A percentile compares a stretch with the other conserved stretches of the same genome.
Conservation (phyloP, 306 rosid genomes). For the Lathyrus tuberosus region DNA sequence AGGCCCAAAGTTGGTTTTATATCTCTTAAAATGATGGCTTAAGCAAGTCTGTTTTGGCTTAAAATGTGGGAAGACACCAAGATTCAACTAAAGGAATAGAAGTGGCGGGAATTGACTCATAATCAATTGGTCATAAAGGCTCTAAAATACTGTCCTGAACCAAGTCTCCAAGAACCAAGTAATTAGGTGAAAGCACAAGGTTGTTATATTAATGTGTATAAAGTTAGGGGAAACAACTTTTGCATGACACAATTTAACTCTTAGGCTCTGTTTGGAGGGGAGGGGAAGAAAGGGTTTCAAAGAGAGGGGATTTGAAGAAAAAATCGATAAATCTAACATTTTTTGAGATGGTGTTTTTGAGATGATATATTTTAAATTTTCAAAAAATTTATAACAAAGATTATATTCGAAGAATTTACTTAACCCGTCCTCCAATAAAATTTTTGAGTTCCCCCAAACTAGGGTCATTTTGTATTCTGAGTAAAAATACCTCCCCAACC, state of each 20-base stretch:
- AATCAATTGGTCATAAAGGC: constrained; percentile 11
- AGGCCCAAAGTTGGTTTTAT: neutral
- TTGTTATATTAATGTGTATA: neutral
- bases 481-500: too few relatives aligned
- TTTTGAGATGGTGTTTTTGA: too few relatives aligned
- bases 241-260: constrained; percentile 8
- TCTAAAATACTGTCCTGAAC: constrained; percentile 1
- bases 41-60: constrained; percentile 5
- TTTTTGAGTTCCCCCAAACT: too few relatives aligned
- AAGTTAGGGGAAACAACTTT: constrained; percentile 1
- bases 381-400: too few relatives aligned
- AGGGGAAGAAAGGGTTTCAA: too few relatives aligned
- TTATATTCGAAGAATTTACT: too few relatives aligned
- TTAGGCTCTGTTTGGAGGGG: neutral
- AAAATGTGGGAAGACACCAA: constrained; percentile 8
- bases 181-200: constrained; percentile 10
- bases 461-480: too few relatives aligned
- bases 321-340: too few relatives aligned
- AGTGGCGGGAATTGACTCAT: constrained; percentile 3
- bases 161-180: constrained; percentile 14
- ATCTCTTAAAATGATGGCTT: neutral
- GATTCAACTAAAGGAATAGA: constrained; percentile 20
- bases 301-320: too few relatives aligned
- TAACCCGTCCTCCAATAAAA: too few relatives aligned
- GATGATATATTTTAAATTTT: too few relatives aligned